phyloP scores from a whole-genome alignment of 2,329 filamentous ascomycete genomes.

The Pestalotiopsis sp. region DNA sequence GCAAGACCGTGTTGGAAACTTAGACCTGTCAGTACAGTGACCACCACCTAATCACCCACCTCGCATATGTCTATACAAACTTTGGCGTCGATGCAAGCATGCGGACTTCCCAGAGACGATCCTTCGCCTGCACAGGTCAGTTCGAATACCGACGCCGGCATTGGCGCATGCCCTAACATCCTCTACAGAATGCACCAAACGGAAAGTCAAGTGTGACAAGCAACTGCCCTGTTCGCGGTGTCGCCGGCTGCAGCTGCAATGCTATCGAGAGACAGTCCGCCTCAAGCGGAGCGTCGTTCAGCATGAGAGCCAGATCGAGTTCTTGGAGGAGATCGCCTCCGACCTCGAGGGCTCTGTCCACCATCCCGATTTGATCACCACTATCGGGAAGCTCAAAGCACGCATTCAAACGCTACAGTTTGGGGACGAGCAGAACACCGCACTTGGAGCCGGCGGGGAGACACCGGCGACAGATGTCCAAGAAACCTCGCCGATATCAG shows the following conservation, averaged over 20 bases:
- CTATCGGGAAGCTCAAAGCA: neutral
- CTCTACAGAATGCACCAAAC: conserved; percentile 1
- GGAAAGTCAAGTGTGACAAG: conserved; percentile 12
- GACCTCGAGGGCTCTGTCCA: neutral
- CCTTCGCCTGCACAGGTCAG: neutral
- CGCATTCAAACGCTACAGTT: conserved; percentile 2
- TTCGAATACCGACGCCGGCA: neutral
- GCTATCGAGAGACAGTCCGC: conserved; percentile 2
- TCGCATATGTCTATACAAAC: neutral
- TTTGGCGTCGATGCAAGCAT: neutral
- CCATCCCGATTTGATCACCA: neutral
- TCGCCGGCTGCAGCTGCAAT: neutral
- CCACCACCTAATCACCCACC: neutral
- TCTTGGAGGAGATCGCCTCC: neutral
- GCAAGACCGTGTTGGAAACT: too few relatives aligned
- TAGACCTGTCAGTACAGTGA: too few relatives aligned
- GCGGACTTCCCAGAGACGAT: neutral
- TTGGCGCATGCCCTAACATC: neutral
- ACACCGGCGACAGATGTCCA: neutral
- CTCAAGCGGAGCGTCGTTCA: neutral
- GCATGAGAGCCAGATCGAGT: conserved; percentile 4
- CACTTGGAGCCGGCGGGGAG: neutral
- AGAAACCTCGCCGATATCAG: neutral
- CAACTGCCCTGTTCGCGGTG: conserved; percentile 4
- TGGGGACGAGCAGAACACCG: neutral